Conservation (phyloP, 192 early-diverging fungal species). For the Entomortierella chlamydospora region DNA sequence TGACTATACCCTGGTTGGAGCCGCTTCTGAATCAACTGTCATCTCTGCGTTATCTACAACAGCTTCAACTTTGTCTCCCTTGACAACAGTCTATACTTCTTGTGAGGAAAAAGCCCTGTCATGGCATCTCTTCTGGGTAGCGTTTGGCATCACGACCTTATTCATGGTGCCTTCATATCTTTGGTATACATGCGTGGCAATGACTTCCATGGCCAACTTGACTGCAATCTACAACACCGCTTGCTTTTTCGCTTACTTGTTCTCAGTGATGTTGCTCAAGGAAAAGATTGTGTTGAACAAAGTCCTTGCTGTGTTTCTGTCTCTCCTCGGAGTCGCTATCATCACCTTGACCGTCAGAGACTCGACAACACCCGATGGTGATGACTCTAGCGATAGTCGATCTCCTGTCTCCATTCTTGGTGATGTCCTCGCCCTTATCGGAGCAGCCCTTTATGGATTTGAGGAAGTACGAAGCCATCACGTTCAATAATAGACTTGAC, state of each 20-base stretch:
- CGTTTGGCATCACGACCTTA: constrained; percentile 60
- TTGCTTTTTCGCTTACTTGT: constrained; percentile 87
- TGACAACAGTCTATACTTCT: constrained; percentile 12
- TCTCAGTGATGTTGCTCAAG: constrained; percentile 76
- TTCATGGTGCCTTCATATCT: constrained; percentile 78
- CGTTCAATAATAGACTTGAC: neutral
- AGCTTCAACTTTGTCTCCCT: neutral
- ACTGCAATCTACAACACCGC: constrained; percentile 87
- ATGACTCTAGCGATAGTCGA: constrained; percentile 6
- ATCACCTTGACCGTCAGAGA: constrained; percentile 64
- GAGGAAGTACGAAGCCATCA: constrained; percentile 61
- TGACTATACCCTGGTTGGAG: constrained; percentile 13
- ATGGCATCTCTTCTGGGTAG: constrained; percentile 39
- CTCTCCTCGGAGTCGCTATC: constrained; percentile 75
- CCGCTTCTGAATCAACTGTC: neutral
- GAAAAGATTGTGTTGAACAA: constrained; percentile 73
- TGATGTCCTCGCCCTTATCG: constrained; percentile 69
- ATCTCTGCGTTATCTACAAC: neutral
- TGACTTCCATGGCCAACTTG: constrained; percentile 81
- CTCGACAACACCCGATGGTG: neutral
- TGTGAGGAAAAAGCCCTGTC: constrained; percentile 11
- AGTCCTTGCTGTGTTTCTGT: constrained; percentile 70
- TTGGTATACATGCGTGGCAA: constrained; percentile 82
- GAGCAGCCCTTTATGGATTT: constrained; percentile 79
- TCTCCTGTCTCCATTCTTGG: constrained; percentile 56